Base-by-base conservation (phyloP, 352 stramenopile genomes). In the Globisporangium cylindrosporum region DNA sequence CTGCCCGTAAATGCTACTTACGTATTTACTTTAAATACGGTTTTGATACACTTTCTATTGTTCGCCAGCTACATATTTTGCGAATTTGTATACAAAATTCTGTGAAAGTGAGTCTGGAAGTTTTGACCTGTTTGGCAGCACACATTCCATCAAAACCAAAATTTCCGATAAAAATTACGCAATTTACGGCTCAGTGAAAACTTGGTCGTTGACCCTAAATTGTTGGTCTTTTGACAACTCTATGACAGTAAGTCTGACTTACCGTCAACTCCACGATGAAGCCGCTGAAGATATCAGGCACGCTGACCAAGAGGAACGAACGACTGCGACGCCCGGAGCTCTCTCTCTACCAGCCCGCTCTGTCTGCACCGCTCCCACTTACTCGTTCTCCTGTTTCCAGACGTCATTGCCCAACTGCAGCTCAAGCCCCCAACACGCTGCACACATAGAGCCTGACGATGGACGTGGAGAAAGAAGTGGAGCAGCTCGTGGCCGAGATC, bases 401-500 rank as follows among this genome's bases (percentile, higher is more conserved):
- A 5, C 15, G 14, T 5, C 53, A 58, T 10, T 49, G 14, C 7
- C 29, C 27, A 62, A 62, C 49, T 14, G 14, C 54, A 20, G 27
- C 54, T 34, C 60, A 46, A 38, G 12, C 10, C 9, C 15, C 25
- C 14, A 7, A 32, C n/a, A 14, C 6, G 12, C 29, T 3, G 22
- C 24, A 20, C 62, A 22, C 53, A 18, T 25, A 69, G 12, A 27
- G 9, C 49, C n/a, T 9, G 2, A 57, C 20, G n/a, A 83, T 83
- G 77, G 82, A 86, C 66, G 77, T 94, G 22, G 80, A 91, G 57
- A 88, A 86, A 73, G 86, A 94, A 70, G 82, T 90, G 43, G 65
- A 81, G 59, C 78, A 87, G 74, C 76, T 94, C 15, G 76, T 93
- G 66, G 53, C 79, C 25, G 86, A 94, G 69, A 94, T 94, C 76